Conservation (phyloP, 2,329 filamentous ascomycete genomes). For the Botrytis galanthina region DNA sequence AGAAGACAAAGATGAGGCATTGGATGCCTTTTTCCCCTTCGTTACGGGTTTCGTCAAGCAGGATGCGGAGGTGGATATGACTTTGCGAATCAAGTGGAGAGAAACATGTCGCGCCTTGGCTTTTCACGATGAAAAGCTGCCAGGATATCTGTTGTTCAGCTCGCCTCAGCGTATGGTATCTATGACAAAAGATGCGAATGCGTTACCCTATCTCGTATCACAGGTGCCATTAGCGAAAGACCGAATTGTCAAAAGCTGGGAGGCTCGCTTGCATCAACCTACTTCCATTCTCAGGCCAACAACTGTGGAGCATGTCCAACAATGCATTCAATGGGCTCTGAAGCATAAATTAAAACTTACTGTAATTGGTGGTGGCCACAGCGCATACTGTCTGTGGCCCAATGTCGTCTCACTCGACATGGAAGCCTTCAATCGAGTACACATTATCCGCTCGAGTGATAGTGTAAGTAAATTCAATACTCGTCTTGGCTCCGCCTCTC, state of each 20-base stretch:
- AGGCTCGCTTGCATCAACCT: slow-evolving; percentile 48
- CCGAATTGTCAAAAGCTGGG: slow-evolving; percentile 49
- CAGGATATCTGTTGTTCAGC: slow-evolving; percentile 47
- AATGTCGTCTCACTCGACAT: slow-evolving; percentile 58
- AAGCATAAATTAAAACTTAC: slow-evolving; percentile 47
- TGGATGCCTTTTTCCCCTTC: slow-evolving; percentile 55
- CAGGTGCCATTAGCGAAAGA: slow-evolving; percentile 39
- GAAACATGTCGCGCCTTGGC: slow-evolving; percentile 50
- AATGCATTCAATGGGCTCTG: slow-evolving; percentile 56
- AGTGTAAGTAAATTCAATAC: slow-evolving; percentile 24
- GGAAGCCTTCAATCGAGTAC: slow-evolving; percentile 51
- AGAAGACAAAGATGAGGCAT: slow-evolving; percentile 43
- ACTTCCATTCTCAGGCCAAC: slow-evolving; percentile 48
- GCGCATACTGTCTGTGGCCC: slow-evolving; percentile 55
- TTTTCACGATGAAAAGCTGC: slow-evolving; percentile 40
- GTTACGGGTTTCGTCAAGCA: slow-evolving; percentile 47
- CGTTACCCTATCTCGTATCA: slow-evolving; percentile 44
- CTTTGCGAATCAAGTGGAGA: slow-evolving; percentile 47
- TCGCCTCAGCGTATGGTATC: slow-evolving; percentile 50
- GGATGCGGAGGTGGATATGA: slow-evolving; percentile 32
- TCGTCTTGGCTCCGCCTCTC: slow-evolving; percentile 29
- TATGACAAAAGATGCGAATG: slow-evolving; percentile 49
- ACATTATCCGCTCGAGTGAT: slow-evolving; percentile 40
- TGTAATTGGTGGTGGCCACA: slow-evolving; percentile 58
- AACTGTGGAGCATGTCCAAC: slow-evolving; percentile 49